Evolutionary conservation across 2,329 filamentous ascomycete genomes (phyloP), one percentile per base, ranked within the genome.

Genomic region (Cladosporium sp.): DNA sequence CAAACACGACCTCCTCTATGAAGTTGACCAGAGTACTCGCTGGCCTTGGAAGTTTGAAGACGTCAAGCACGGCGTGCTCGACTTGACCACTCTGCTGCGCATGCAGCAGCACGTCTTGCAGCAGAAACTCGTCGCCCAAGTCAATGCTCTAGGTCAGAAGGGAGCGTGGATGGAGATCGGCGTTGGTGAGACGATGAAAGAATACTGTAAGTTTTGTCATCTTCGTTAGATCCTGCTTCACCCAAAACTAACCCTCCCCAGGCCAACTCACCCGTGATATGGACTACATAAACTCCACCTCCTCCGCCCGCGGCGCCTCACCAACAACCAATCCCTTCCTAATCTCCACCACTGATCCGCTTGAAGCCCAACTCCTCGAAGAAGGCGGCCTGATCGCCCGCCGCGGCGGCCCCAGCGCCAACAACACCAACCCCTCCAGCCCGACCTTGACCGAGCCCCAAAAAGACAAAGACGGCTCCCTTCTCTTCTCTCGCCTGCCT

Each of bases 131-230:
- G 48, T 54, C n/a, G 56, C 56, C 40, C 56, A 60, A 43, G 58
- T 60, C 29, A 55, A 55, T n/a, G 56, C 53, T 7, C 45, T 60
- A 8, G 53, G 55, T 4, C 53, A 58, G 24, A 54, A 50, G 27
- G 54, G 52, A 12, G 53, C 56, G 7, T 60, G 56, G 56, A 56
- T 60, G 58, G 58, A 58, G 42, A 55, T 57, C 37, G 58, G 56
- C 8, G 51, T 60, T 22, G 43, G 47, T 20, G 43, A 58, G 51
- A 58, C 58, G n/a, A 41, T 60, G 49, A 57, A 58, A 24, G 53
- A 57, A 12, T 60, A 60, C 42, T 59, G 56, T 59, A 52, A 49
- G 56, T 34, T 17, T 12, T 17, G n/a, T 34, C n/a, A n/a, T 18
- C 42, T n/a, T 29, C 6, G 9, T 20, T 20, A 15, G 20, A 30